phyloP scores from a whole-genome alignment of 164 flowering plant genomes.

The Stephania cephalantha region DNA sequence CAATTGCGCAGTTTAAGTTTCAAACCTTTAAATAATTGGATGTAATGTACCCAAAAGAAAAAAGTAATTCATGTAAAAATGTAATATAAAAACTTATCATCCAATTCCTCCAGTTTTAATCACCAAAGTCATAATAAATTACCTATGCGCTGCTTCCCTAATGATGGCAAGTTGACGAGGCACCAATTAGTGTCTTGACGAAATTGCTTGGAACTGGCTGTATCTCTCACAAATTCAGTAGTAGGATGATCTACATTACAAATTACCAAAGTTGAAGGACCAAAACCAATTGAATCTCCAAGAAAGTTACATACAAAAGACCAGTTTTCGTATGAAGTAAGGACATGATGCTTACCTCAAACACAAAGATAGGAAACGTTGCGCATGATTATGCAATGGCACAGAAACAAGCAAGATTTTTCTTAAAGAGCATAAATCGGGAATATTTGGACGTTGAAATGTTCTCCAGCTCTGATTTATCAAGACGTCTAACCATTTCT shows the following conservation, averaged over 20 bases:
- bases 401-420: not conserved
- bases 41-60: too few relatives aligned
- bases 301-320: not conserved
- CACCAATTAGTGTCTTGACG: too few relatives aligned
- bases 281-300: not conserved
- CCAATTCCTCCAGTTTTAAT: too few relatives aligned
- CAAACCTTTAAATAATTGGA: too few relatives aligned
- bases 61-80: too few relatives aligned
- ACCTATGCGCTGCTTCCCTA: too few relatives aligned
- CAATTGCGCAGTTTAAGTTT: too few relatives aligned
- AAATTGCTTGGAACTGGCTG: too few relatives aligned
- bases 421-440: not conserved
- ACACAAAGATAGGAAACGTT: not conserved
- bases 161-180: too few relatives aligned
- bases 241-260: not conserved
- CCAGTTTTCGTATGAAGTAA: not conserved
- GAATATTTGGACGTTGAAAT: conserved; percentile 1
- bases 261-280: not conserved
- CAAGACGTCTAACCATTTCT: not conserved
- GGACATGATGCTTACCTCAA: not conserved
- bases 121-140: too few relatives aligned
- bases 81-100: too few relatives aligned
- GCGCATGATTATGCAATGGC: not conserved
- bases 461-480: not conserved
- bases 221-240: too few relatives aligned